Conservation (phyloP, 345 rosid species). For the Aquilaria sinensis region DNA sequence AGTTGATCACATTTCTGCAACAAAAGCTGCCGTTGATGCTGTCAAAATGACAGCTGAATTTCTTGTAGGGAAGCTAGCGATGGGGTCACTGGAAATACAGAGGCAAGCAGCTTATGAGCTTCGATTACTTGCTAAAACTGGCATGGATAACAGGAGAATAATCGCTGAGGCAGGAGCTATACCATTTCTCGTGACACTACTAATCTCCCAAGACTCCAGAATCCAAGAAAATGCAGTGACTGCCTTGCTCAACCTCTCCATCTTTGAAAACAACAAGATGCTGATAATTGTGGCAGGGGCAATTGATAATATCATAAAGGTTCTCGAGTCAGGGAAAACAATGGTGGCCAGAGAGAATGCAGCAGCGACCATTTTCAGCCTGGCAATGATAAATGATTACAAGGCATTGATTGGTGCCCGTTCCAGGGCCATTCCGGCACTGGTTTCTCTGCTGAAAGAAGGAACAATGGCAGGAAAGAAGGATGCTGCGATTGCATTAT, state of each 20-base stretch:
- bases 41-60: conserved; percentile 67
- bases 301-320: conserved; percentile 40
- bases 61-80: conserved; percentile 66
- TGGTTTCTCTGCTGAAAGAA: conserved; percentile 45
- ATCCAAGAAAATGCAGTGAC: conserved; percentile 69
- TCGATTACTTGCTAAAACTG: conserved; percentile 56
- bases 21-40: conserved; percentile 43
- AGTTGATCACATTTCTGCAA: conserved; percentile 44
- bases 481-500: conserved; percentile 58
- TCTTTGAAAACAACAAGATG: conserved; percentile 51
- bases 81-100: conserved; percentile 52
- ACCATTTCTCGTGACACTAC: conserved; percentile 48
- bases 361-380: conserved; percentile 61
- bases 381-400: conserved; percentile 47
- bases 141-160: conserved; percentile 56
- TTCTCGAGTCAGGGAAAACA: conserved; percentile 50
- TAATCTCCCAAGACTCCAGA: conserved; percentile 43
- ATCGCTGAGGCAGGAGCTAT: conserved; percentile 65
- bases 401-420: conserved; percentile 44
- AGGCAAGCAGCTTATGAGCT: conserved; percentile 70
- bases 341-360: conserved; percentile 72
- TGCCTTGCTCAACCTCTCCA: conserved; percentile 59
- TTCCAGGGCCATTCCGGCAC: conserved; percentile 42
- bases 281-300: conserved; percentile 70
- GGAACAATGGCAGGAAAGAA: conserved; percentile 48